These are phyloP conservation scores for Tolypocladium ophioglossoides DNA, from an alignment of 2,329 filamentous ascomycete genomes.

Conservation along the genomic window DNA sequence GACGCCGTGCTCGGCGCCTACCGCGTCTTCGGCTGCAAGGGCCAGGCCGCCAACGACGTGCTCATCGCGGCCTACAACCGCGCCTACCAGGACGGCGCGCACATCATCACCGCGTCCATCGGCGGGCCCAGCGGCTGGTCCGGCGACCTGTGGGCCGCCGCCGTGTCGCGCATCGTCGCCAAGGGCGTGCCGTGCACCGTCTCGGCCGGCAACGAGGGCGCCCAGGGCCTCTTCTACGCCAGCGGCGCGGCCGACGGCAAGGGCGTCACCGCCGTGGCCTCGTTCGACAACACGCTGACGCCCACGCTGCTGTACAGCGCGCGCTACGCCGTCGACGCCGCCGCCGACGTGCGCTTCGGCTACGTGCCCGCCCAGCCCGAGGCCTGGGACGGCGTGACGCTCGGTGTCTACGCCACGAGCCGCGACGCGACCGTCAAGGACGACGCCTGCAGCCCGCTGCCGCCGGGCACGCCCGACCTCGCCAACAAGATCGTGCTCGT, in stretches of 20 bases:
- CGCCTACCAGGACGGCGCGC: slow-evolving; percentile 48
- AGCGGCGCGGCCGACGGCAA: slow-evolving; percentile 37
- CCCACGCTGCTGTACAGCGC: slow-evolving; percentile 31
- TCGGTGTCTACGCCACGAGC: slow-evolving; percentile 38
- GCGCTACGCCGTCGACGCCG: slow-evolving; percentile 27
- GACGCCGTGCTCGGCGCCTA: slow-evolving; percentile 46
- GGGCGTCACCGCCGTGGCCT: slow-evolving; percentile 36
- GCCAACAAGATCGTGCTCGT: slow-evolving; percentile 48
- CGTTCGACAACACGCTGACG: slow-evolving; percentile 35
- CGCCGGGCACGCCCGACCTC: slow-evolving; percentile 44
- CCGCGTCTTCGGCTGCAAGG: slow-evolving; percentile 46
- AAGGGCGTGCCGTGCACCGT: slow-evolving; percentile 41
- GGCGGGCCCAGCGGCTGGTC: slow-evolving; percentile 41
- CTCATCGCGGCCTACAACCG: slow-evolving; percentile 48
- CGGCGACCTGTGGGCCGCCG: slow-evolving; percentile 38
- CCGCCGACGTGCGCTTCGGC: slow-evolving; percentile 25
- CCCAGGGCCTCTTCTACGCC: slow-evolving; percentile 36
- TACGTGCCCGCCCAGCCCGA: slow-evolving; percentile 30
- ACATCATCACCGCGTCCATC: slow-evolving; percentile 47
- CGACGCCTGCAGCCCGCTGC: slow-evolving; percentile 41
- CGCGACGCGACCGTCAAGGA: slow-evolving; percentile 35
- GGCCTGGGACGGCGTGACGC: slow-evolving; percentile 32
- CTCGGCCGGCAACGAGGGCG: slow-evolving; percentile 41
- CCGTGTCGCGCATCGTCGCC: slow-evolving; percentile 40
- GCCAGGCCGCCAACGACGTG: slow-evolving; percentile 40